Base-by-base conservation (phyloP, 768 basidiomycete species). In the Lyophyllum semitale region DNA sequence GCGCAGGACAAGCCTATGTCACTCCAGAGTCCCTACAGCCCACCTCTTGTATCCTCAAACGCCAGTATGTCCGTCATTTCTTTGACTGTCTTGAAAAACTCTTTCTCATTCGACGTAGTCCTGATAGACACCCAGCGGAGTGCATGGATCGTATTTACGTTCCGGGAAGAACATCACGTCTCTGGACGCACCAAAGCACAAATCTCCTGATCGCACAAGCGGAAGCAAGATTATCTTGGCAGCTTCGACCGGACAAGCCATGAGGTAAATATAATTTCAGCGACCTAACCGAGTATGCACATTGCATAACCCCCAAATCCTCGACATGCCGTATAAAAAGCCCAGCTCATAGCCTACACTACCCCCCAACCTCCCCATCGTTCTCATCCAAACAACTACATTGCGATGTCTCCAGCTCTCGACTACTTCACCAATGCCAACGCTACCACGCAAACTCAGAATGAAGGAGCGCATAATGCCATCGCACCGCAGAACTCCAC, bases 321-420 rank as follows among this genome's bases (percentile, higher is more conserved):
- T n/a, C n/a, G 38, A 22, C 20, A 25, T 8, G 17, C 17, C 25
- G 26, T 51, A 52, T 57, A 57, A 57, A 25, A 55, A 45, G 45
- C 38, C 37, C 29, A 12, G 30, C 13, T 35, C 12, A 22, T 48
- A 29, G n/a, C 41, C 48, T 30, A 18, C n/a, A 22, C 40, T 40
- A 7, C 23, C 33, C 13, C 43, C 4, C 25, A 35, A 25, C 33
- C 23, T 42, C n/a, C 40, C 50, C 47, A 12, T 12, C 40, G 32
- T 26, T 40, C 43, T 42, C 43, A 35, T 38, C 30, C 23, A 12
- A 18, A 26, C 20, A 32, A 9, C 17, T 25, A n/a, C 22, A 33
- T 29, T 32, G 23, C 15, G 15, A 30, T 64, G 63, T 64, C 63
- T 51, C 63, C 63, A 29, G 63, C 60, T 48, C 63, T 58, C 40